Evolutionary conservation across 768 basidiomycete genomes (phyloP).

Genomic region (Pilatotrama ljubarskyi): DNA sequence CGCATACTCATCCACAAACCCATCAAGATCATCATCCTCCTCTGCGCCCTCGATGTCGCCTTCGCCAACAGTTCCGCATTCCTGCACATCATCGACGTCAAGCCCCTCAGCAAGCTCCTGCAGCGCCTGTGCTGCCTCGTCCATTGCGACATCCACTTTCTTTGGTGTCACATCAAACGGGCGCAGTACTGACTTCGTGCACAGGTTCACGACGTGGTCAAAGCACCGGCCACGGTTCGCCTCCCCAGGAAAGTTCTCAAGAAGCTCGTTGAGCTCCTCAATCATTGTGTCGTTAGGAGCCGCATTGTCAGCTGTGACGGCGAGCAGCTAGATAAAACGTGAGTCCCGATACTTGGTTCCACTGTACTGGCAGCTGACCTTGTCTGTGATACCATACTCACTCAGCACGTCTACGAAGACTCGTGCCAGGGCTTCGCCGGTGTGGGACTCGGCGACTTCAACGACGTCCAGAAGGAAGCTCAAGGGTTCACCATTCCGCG

Average conservation of each 20-base stretch:
- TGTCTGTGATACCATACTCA: constrained; percentile 36
- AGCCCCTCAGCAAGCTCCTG: no score
- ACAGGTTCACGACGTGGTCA: background rate
- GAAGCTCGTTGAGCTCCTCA: constrained; percentile 28
- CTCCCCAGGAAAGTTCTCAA: constrained; percentile 10
- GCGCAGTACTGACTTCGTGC: background rate
- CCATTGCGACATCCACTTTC: background rate
- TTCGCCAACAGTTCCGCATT: no score
- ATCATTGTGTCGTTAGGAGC: constrained; percentile 39
- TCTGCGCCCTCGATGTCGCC: background rate
- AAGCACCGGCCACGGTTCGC: no score
- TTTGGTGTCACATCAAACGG: background rate
- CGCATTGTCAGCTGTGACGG: constrained; percentile 41
- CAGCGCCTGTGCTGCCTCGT: no score
- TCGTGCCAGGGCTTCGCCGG: constrained; percentile 35
- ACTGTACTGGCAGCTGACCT: constrained; percentile 26
- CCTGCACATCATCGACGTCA: no score
- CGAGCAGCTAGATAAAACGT: constrained; percentile 30
- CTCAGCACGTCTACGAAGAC: constrained; percentile 36
- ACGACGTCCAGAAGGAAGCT: constrained; percentile 38
- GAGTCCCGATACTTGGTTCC: background rate
- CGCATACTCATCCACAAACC: background rate
- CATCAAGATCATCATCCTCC: background rate
- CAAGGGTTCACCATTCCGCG: constrained; percentile 30
- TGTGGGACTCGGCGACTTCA: constrained; percentile 38